Evolutionary conservation across 2,329 filamentous ascomycete genomes (phyloP), one percentile per base, ranked within the genome.

Genomic region (Colletotrichum ledebouriae): DNA sequence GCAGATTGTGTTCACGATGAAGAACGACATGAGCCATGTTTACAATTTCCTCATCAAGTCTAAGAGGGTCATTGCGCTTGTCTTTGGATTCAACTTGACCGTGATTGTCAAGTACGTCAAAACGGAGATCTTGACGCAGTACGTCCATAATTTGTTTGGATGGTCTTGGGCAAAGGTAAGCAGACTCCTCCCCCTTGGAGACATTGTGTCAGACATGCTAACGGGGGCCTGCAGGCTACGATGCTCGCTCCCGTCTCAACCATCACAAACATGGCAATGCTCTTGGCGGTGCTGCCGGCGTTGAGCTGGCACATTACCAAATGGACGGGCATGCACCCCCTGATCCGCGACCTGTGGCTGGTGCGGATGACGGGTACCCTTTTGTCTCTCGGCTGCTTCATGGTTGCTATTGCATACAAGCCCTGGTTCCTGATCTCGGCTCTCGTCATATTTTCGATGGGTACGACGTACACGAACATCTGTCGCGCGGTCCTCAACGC

Each of bases 401-500:
- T 83, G 22, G 77, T 83, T 17, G 77, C 79, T 0, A 65, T 80
- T 2, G 77, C 83, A 1, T 71, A 69, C 6, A 77, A 73, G 1
- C 78, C 80, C 1, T 73, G 73, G 70, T 50, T 83, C 1, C 75
- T 83, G 6, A 55, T 81, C 20, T 29, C 71, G 15, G 81, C 82
- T 2, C 79, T 88, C 34, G 73, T 84, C 22, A 75, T 85, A 13
- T 79, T 81, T 12, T 81, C 81, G 4, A 69, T 85, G 1, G 86
- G 87, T 0, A 71, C 72, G 13, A 85, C 86, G 6, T 80, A 83
- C 52, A 59, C 72, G 0, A 72, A 82, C 0, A 73, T 87, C 1
- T 73, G 84, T 17, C 80, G 87, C 39, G 84, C 82, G 3, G 75
- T 89, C 6, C 74, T 88, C n/a, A 87, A 84, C 50, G 80, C 81